Evolutionary conservation across 108 stramenopile genomes (phyloP).

Genomic region (Cyclotella atomus): DNA sequence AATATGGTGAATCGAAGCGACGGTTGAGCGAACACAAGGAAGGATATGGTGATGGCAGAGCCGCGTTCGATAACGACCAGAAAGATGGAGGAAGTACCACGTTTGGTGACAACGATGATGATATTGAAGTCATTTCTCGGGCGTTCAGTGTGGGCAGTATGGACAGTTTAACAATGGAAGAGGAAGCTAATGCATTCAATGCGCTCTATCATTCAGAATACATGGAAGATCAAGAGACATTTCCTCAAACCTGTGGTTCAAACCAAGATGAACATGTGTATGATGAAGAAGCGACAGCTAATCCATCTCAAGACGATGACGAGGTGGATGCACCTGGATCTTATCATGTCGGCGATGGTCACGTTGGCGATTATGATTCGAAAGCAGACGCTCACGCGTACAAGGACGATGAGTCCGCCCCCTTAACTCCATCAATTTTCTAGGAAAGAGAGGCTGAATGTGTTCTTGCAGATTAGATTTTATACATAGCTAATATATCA

Average conservation of each 20-base stretch:
- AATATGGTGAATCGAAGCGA: neutral
- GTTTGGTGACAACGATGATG: neutral
- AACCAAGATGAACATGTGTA: neutral
- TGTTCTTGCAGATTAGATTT: too few species aligned
- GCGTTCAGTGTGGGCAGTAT: constrained; percentile 3
- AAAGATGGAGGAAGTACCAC: neutral
- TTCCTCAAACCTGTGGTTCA: neutral
- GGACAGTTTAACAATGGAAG: neutral
- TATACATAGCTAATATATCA: too few species aligned
- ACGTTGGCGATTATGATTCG: too few species aligned
- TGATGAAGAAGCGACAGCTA: neutral
- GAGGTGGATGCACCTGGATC: too few species aligned
- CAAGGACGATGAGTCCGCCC: neutral
- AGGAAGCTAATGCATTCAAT: neutral
- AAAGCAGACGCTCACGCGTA: too few species aligned
- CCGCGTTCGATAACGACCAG: neutral
- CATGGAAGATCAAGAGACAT: neutral
- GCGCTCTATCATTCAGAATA: neutral
- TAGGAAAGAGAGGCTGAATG: too few species aligned
- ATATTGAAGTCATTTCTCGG: constrained; percentile 6
- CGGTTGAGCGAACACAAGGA: neutral
- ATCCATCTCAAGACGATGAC: too few species aligned
- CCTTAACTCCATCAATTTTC: too few species aligned
- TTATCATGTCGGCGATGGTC: too few species aligned
- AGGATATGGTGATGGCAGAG: neutral